Percentiles rank a stretch among this genome's conserved stretches.
phyloP scores from a whole-genome alignment of 2,329 filamentous ascomycete genomes.

The Furcasterigmium furcatum region DNA sequence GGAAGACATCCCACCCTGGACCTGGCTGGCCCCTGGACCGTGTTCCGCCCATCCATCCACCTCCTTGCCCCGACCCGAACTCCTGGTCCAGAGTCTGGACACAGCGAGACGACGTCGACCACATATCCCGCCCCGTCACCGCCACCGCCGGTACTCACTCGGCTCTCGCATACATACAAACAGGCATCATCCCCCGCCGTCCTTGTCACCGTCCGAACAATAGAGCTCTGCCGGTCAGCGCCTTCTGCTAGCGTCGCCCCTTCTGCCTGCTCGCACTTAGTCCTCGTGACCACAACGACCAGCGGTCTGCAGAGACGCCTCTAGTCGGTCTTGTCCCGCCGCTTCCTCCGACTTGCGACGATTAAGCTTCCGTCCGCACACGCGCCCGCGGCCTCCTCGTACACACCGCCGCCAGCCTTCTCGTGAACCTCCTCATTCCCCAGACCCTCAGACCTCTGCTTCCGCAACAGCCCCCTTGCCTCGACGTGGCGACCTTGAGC shows the following conservation, averaged over 20 bases:
- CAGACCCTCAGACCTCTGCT: neutral
- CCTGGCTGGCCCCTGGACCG: neutral
- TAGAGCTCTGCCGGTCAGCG: neutral
- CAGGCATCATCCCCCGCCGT: neutral
- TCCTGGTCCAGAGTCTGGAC: neutral
- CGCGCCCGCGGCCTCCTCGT: neutral
- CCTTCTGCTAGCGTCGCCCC: neutral
- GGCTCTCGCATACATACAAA: neutral
- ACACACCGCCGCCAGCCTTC: neutral
- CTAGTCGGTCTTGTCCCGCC: neutral
- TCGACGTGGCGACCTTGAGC: neutral
- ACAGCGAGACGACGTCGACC: neutral
- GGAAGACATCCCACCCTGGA: neutral
- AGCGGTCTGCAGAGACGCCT: neutral
- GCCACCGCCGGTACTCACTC: neutral
- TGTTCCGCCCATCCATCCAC: neutral
- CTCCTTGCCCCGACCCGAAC: neutral
- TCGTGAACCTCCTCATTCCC: neutral
- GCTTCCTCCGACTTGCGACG: neutral
- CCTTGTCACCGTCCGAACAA: neutral
- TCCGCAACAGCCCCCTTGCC: neutral
- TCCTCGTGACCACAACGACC: neutral
- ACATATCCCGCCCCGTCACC: too few species aligned
- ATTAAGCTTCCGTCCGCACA: neutral
- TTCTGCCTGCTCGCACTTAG: neutral